Percentiles rank a stretch among this genome's conserved stretches.
phyloP scores from a whole-genome alignment of 2,329 filamentous ascomycete genomes.

The Sporothrix globosa region DNA sequence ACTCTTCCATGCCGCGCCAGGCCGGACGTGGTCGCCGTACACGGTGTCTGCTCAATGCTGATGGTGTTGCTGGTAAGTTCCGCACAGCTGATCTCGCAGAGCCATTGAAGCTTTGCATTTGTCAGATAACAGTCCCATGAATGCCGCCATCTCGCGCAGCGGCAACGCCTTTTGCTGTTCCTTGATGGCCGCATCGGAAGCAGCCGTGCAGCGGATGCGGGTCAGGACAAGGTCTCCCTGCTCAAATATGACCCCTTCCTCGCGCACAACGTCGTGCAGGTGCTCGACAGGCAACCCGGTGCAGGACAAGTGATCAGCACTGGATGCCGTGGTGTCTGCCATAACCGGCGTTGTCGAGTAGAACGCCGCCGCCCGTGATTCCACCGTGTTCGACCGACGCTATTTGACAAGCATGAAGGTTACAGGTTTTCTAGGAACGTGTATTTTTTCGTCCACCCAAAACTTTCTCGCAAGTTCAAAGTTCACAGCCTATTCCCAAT shows the following conservation, averaged over 20 bases:
- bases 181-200: conserved; percentile 39
- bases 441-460: no score
- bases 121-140: conserved; percentile 47
- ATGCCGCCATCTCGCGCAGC: neutral
- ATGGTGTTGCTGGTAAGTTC: conserved; percentile 52
- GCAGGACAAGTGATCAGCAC: conserved; percentile 33
- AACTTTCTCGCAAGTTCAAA: neutral
- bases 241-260: conserved; percentile 43
- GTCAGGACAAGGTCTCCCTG: conserved; percentile 48
- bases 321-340: conserved; percentile 31
- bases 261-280: conserved; percentile 43
- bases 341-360: conserved; percentile 47
- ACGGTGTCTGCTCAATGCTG: conserved; percentile 49
- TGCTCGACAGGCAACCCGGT: conserved; percentile 39
- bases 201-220: conserved; percentile 45
- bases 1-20: conserved; percentile 29
- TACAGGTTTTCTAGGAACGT: neutral
- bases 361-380: conserved; percentile 51
- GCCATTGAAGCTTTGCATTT: conserved; percentile 46
- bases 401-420: neutral
- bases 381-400: conserved; percentile 46
- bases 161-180: conserved; percentile 38
- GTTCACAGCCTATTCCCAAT: conserved; percentile 48
- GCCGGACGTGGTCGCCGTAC: conserved; percentile 33
- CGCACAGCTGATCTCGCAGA: conserved; percentile 52